phyloP scores from a whole-genome alignment of 2,329 filamentous ascomycete genomes.

The Cryphonectria radicalis region DNA sequence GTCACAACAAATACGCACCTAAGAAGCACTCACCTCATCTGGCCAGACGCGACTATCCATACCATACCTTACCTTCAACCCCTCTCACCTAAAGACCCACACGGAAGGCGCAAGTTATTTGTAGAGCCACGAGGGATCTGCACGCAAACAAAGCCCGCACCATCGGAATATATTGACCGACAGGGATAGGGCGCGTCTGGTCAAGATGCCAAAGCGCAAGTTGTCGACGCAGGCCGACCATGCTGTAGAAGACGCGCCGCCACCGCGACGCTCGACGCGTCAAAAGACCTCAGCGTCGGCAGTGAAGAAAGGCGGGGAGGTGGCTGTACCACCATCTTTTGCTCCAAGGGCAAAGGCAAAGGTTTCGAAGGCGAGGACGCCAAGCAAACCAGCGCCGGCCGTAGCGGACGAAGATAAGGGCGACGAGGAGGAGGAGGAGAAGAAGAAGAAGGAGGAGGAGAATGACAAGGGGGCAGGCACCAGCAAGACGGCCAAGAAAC shows the following conservation, averaged over 20 bases:
- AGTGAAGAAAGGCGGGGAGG: not conserved
- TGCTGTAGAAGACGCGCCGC: constrained; percentile 15
- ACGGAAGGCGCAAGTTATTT: not conserved
- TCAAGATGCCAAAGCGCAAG: constrained; percentile 25
- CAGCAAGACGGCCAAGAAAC: not conserved
- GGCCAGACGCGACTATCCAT: not conserved
- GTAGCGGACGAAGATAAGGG: too few relatives aligned
- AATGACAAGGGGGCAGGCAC: not conserved
- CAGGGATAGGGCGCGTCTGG: not conserved
- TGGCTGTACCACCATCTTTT: not conserved
- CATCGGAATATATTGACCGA: not conserved
- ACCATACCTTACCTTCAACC: too few relatives aligned
- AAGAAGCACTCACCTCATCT: not conserved
- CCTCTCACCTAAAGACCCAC: not conserved
- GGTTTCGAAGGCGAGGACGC: not conserved
- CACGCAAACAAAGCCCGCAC: not conserved
- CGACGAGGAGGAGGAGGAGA: not conserved
- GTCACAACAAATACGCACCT: not conserved
- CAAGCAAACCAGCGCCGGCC: not conserved
- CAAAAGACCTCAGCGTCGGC: constrained; percentile 21
- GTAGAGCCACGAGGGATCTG: not conserved
- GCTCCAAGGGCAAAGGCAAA: not conserved
- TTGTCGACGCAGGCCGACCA: constrained; percentile 6
- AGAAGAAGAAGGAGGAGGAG: not conserved
- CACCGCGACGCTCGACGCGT: constrained; percentile 27